Percentiles rank a stretch among this genome's conserved stretches.
Evolutionary conservation across 2,329 filamentous ascomycete genomes (phyloP).

Genomic region (Davidsoniella virescens): DNA sequence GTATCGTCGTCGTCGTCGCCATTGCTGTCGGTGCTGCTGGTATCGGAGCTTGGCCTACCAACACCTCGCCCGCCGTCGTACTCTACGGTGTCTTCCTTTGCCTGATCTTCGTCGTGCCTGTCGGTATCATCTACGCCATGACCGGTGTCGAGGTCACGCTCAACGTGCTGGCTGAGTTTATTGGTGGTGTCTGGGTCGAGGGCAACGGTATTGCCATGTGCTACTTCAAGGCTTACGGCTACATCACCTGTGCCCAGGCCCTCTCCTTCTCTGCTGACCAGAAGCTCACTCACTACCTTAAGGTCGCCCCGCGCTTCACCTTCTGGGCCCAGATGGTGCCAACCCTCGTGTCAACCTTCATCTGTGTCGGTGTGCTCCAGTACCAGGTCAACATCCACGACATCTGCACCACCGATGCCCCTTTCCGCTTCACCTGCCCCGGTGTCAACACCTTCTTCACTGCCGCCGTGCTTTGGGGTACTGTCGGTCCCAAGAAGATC

Average conservation of each 20-base stretch:
- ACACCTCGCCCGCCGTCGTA: conserved; percentile 34
- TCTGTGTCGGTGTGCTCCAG: conserved; percentile 32
- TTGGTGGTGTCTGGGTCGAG: conserved; percentile 33
- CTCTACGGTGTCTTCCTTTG: conserved; percentile 34
- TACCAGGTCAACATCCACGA: conserved; percentile 26
- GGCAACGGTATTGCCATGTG: conserved; percentile 37
- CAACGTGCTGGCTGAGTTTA: conserved; percentile 37
- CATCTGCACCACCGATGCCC: conserved; percentile 23
- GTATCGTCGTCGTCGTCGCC: conserved; percentile 25
- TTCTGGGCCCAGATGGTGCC: conserved; percentile 43
- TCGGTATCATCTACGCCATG: conserved; percentile 37
- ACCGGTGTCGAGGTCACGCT: conserved; percentile 35
- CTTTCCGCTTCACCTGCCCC: conserved; percentile 24
- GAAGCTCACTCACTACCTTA: conserved; percentile 39
- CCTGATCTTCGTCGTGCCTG: conserved; percentile 33
- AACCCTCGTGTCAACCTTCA: conserved; percentile 35
- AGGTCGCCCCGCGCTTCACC: conserved; percentile 43
- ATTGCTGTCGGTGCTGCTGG: conserved; percentile 30
- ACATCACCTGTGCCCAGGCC: conserved; percentile 34
- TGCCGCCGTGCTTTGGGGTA: conserved; percentile 30
- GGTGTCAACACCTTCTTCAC: conserved; percentile 26
- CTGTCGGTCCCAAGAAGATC: conserved; percentile 26
- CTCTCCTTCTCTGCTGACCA: conserved; percentile 33
- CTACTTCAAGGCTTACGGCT: conserved; percentile 37
- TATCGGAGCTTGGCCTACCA: conserved; percentile 32